Evolutionary conservation across 495 filamentous ascomycete species (phyloP), one percentile per base, ranked within the genome.

Genomic region (Penicillium bovifimosum): DNA sequence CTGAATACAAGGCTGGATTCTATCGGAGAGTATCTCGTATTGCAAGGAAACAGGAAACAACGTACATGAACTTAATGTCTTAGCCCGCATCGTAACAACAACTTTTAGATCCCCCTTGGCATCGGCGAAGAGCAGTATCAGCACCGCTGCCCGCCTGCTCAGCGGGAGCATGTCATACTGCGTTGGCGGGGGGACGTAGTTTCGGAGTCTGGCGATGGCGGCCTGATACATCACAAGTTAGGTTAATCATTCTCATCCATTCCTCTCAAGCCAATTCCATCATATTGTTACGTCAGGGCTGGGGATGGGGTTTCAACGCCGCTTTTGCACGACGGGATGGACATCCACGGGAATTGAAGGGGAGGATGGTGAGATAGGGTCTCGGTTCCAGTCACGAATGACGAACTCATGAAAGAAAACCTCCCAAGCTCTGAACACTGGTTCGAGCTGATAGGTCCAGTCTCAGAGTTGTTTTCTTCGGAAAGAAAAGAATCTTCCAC

Each of bases 51-150:
- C 2, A 4, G 20, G 20, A 24, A 16, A 50, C 36, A 24, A 62
- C 66, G 38, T 62, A 79, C 77, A 84, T 47, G 74, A 79, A 65
- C 84, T 82, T 54, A 96, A 68, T 33, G 79, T 86, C 48, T 83
- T 80, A 28, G 90, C 86, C 52, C 91, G 81, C 69, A 96, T 89
- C 20, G 91, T 96, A 48, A 96, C 79, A 16, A 96, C 90, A 8
- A 95, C 85, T 36, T 84, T 74, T 27, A 96, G 69, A 39, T 92
- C 86, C 9, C 91, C 91, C 33, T 75, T 69, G 14, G 77, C 74
- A 63, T 95, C 90, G 29, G 88, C 87, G 65, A 90, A 96, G 0
- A 96, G 80, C 49, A 96, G 79, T 24, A 96, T 74, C 51, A 96
- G 66, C 14, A 96, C 91, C 11, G 91, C 88, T 17, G 91, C 91